These are phyloP conservation scores for Nemania abortiva DNA, from an alignment of 2,329 filamentous ascomycete genomes.

Conservation along the genomic window DNA sequence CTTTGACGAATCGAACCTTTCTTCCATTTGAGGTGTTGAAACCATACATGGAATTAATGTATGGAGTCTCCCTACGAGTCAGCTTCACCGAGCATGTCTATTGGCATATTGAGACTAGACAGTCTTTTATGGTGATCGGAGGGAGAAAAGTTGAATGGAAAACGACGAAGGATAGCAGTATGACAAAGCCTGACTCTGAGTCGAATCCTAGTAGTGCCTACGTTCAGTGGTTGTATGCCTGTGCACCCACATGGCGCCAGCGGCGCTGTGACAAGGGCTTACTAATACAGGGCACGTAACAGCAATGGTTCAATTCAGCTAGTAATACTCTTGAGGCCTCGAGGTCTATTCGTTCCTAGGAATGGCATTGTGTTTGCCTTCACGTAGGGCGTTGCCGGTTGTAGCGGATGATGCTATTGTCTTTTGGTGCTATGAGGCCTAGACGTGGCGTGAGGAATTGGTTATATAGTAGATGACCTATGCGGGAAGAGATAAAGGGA, in stretches of 20 bases:
- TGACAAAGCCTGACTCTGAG: background rate
- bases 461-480: no score
- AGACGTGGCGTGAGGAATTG: no score
- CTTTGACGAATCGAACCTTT: background rate
- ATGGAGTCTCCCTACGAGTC: background rate
- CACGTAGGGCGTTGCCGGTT: no score
- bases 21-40: background rate
- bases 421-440: no score
- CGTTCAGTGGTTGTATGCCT: background rate
- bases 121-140: background rate
- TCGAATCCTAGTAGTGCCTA: background rate
- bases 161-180: background rate
- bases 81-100: background rate
- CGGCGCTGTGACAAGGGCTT: no score
- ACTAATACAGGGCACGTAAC: no score
- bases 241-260: background rate
- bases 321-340: no score
- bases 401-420: no score
- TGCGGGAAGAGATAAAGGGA: no score
- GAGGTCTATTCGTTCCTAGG: no score
- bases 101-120: background rate
- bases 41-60: background rate
- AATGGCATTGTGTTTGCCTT: no score
- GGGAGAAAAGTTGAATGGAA: background rate
- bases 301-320: no score